Evolutionary conservation across 495 filamentous ascomycete genomes (phyloP).

Genomic region (Pyronema domesticum): DNA sequence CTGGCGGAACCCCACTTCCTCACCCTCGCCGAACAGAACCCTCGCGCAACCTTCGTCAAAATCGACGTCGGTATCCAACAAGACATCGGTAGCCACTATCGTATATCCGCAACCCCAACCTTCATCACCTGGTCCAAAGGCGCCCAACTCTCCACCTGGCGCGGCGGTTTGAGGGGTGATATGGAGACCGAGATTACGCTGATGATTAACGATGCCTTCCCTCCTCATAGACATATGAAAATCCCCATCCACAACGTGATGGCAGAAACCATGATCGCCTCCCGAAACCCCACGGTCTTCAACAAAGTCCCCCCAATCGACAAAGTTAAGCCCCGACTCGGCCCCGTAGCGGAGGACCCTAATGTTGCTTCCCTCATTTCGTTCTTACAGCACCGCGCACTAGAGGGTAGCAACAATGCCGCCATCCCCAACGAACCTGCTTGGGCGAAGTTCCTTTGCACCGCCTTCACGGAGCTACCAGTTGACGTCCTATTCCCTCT

Average conservation of each 20-base stretch:
- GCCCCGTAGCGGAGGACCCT: conserved; percentile 32
- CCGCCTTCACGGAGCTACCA: conserved; percentile 34
- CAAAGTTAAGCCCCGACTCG: conserved; percentile 66
- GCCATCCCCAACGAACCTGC: conserved; percentile 41
- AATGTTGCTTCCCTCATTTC: conserved; percentile 39
- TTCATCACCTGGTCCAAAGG: conserved; percentile 78
- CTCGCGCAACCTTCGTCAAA: conserved; percentile 58
- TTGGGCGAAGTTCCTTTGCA: conserved; percentile 36
- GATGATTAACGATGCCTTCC: conserved; percentile 25
- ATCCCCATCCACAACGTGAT: conserved; percentile 54
- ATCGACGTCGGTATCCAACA: conserved; percentile 54
- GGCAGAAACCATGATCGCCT: conserved; percentile 24
- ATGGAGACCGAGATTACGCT: conserved; percentile 56
- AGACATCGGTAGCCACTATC: conserved; percentile 48
- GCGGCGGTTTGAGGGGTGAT: conserved; percentile 49
- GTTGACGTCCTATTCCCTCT: conserved; percentile 52
- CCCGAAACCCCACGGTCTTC: conserved; percentile 52
- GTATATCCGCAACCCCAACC: conserved; percentile 63
- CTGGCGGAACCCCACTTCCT: conserved; percentile 69
- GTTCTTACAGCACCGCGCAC: conserved; percentile 43
- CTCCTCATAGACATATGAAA: conserved; percentile 49
- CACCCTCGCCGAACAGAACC: conserved; percentile 57
- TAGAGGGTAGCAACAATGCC: conserved; percentile 37
- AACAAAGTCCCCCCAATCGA: conserved; percentile 65
- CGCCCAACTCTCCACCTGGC: conserved; percentile 60